Evolutionary conservation across 2,329 filamentous ascomycete species (phyloP), one percentile per base, ranked within the genome.

Genomic region (Atkinsonella texensis): DNA sequence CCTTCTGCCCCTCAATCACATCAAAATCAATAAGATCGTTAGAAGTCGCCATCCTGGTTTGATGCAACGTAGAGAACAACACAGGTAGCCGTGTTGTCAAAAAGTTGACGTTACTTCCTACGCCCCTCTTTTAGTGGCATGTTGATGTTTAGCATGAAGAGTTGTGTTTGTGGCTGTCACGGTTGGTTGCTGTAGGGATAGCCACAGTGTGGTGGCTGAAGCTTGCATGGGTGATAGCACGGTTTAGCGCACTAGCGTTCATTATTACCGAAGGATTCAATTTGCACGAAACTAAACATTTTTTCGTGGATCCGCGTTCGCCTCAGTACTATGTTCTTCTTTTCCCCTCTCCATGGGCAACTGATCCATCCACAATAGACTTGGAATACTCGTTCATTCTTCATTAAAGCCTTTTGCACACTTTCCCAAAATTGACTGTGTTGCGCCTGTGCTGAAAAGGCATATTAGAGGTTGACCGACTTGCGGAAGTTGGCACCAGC

Each of bases 1-100:
- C 93, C 71, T 98, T 98, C 62, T 96, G 90, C 46, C 80, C 81
- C 71, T 98, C 93, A 70, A 98, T 96, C 56, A 96, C 80, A 61
- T 95, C 87, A 72, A 98, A 97, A 71, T 82, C 72, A 64, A 84
- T 80, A 40, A 81, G 68, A 58, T 84, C 79, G 54, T 70, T 68
- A 55, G 70, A 67, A 39, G 60, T 59, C 56, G 72, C 70, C 71
- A 81, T 81, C 61, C 61, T 68, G 57, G 50, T 53, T 64, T 57
- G 57, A 55, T 60, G 50, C 55, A 51, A 54, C 54, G 56, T 54
- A 48, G 43, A 50, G 41, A 50, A 45, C n/a, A 54, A 46, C 45
- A 54, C 23, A 49, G 40, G 43, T 51, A 40, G 35, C 48, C 33
- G 40, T 39, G 23, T 45, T 17, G 31, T 15, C 39, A 28, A 39